Evolutionary conservation across 345 rosid species (phyloP), one percentile per base, ranked within the genome.

Genomic region (Heritiera littoralis): DNA sequence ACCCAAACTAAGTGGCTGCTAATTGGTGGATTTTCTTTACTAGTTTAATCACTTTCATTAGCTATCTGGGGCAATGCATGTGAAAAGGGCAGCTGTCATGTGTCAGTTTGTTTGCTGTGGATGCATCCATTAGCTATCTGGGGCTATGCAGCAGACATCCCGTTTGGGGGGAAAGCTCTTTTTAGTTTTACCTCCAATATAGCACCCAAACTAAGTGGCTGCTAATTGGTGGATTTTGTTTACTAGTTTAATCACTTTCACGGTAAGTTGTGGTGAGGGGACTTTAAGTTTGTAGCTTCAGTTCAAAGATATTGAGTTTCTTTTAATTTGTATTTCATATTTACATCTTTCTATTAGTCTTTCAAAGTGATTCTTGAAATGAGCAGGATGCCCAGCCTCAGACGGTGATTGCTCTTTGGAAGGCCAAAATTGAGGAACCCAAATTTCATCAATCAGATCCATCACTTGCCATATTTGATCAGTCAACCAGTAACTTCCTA

Each of bases 391-490:
- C 82, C 18, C 87, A 80, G 70, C 88, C 91, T 66, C 83, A 83
- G 38, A 66, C 79, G 5, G 60, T 82, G 35, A 82, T 88, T 79
- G 75, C 83, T 67, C 86, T 88, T 66, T 86, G 87, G 83, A 86
- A 86, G 72, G 88, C 88, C 55, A 82, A 86, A 71, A 75, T 88
- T 83, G 89, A 86, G 77, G 91, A 82, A 70, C 87, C 86, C 78
- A 86, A 85, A 73, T 85, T 86, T 69, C 80, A 81, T 40, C 79
- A 82, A 35, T 41, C 86, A 3, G 86, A 86, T 82, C 85, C 89
- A 32, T 66, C 64, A 30, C 66, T 88, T 69, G 46, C 61, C 71
- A 79, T 85, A 76, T 60, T 77, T 68, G 87, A 88, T 76, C 84
- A 83, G 76, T 71, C 85, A 12, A 76, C 88, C 46, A 85, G 91